Percentiles rank a stretch among this genome's conserved stretches.
Conservation (phyloP, 257 asterid species). For the Datura wrightii region DNA sequence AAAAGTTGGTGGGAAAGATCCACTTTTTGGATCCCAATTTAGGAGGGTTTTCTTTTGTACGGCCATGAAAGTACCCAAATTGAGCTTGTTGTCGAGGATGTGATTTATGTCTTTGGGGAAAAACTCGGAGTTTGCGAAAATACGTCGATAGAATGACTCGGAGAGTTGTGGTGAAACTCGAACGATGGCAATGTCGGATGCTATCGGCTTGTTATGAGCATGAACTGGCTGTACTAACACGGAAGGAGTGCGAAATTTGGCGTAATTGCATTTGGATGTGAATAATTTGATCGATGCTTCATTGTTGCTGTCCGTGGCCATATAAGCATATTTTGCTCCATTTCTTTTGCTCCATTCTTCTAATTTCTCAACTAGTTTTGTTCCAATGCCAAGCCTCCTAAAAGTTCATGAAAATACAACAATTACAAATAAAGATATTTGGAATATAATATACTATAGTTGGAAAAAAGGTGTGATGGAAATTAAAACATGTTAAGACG, state of each 20-base stretch:
- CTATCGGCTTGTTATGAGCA: slow-evolving; percentile 58
- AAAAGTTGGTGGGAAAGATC: slow-evolving; percentile 52
- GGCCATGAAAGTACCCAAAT: slow-evolving; percentile 81
- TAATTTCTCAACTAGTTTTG: slow-evolving; percentile 63
- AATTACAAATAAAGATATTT: not conserved
- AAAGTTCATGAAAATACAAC: not conserved
- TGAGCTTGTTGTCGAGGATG: slow-evolving; percentile 60
- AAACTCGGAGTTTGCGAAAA: slow-evolving; percentile 60
- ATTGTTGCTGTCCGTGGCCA: slow-evolving; percentile 82
- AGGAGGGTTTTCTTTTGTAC: slow-evolving; percentile 47
- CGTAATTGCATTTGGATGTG: slow-evolving; percentile 60
- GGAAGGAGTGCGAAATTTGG: slow-evolving; percentile 68
- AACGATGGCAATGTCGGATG: slow-evolving; percentile 46
- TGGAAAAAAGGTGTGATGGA: not conserved
- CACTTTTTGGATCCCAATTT: slow-evolving; percentile 52
- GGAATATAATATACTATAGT: not conserved
- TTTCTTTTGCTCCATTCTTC: slow-evolving; percentile 63
- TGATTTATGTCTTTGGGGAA: slow-evolving; percentile 67
- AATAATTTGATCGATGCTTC: slow-evolving; percentile 68
- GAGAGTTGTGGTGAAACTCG: slow-evolving; percentile 53
- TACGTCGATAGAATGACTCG: slow-evolving; percentile 45
- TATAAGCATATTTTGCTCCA: slow-evolving; percentile 76
- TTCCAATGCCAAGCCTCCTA: slow-evolving; percentile 86
- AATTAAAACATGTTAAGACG: not conserved
- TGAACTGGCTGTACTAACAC: slow-evolving; percentile 86